Percentiles rank a stretch among this genome's conserved stretches.
These are phyloP conservation scores for Microglena sp. DNA, from an alignment of 139 green algal genomes.

Conservation along the genomic window DNA sequence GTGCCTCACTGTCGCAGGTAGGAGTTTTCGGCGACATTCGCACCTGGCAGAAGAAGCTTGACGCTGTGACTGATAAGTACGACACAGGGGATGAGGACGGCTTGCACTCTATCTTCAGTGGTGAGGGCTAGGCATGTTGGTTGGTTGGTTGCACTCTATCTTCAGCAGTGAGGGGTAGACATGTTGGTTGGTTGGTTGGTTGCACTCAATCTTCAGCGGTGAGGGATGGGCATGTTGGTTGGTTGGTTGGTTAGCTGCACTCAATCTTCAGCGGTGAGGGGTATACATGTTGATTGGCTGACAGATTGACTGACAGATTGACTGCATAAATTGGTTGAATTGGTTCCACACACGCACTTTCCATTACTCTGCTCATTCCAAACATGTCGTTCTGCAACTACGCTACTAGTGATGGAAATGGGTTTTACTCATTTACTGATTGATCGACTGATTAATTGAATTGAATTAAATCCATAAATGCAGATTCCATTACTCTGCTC, in stretches of 20 bases:
- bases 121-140: neutral
- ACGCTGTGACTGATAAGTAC: constrained; percentile 65
- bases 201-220: neutral
- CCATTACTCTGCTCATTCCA: constrained; percentile 28
- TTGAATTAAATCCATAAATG: neutral
- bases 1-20: too few relatives aligned
- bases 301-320: neutral
- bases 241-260: neutral
- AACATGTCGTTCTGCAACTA: constrained; percentile 42
- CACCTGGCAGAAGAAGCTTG: constrained; percentile 76
- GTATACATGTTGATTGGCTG: too few relatives aligned
- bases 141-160: neutral
- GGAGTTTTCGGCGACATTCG: constrained; percentile 80
- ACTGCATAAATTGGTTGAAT: neutral
- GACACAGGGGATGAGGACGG: constrained; percentile 75
- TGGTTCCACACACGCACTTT: neutral
- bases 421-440: neutral
- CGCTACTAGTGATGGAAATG: constrained; percentile 18
- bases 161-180: neutral
- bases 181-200: neutral
- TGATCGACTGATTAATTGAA: neutral
- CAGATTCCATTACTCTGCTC: constrained; percentile 20
- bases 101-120: constrained; percentile 57
- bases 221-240: neutral
- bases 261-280: neutral